Percentiles rank a stretch among this genome's conserved stretches.
phyloP scores from a whole-genome alignment of 768 basidiomycete species.

The Tephrocybe sp. region DNA sequence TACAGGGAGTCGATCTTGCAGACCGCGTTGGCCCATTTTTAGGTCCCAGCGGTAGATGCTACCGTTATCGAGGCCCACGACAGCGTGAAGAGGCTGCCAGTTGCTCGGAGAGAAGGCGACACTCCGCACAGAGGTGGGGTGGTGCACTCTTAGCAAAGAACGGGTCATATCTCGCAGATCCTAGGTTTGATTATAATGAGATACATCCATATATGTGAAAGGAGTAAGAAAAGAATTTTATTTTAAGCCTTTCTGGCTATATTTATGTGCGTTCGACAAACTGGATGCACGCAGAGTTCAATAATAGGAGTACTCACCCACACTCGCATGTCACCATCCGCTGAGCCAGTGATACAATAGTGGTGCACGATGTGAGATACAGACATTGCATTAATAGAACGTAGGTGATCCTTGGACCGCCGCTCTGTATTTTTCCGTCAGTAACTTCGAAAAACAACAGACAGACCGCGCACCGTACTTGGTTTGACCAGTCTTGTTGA shows the following conservation, averaged over 20 bases:
- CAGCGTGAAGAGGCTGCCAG: constrained; percentile 66
- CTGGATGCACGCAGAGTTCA: not conserved
- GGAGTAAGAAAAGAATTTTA: no score
- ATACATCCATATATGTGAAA: not conserved
- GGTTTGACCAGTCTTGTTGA: constrained; percentile 61
- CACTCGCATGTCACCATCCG: constrained; percentile 77
- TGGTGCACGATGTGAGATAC: constrained; percentile 67
- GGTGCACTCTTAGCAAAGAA: constrained; percentile 69
- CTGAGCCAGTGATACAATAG: constrained; percentile 79
- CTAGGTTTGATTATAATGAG: constrained; percentile 31
- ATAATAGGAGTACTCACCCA: constrained; percentile 54
- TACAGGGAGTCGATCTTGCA: constrained; percentile 68
- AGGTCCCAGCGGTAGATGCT: constrained; percentile 79
- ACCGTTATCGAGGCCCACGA: constrained; percentile 70
- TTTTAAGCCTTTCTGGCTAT: no score
- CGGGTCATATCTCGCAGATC: constrained; percentile 73
- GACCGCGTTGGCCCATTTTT: constrained; percentile 72
- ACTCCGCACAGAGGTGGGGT: constrained; percentile 67
- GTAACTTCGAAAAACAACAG: not conserved
- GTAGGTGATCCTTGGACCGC: constrained; percentile 65
- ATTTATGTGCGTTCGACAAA: no score
- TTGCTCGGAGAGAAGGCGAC: constrained; percentile 69
- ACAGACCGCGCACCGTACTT: constrained; percentile 59
- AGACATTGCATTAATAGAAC: constrained; percentile 70
- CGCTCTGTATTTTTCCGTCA: constrained; percentile 48